phyloP scores from a whole-genome alignment of 1,139 yeast genomes.

The Blastobotrys serpentis region DNA sequence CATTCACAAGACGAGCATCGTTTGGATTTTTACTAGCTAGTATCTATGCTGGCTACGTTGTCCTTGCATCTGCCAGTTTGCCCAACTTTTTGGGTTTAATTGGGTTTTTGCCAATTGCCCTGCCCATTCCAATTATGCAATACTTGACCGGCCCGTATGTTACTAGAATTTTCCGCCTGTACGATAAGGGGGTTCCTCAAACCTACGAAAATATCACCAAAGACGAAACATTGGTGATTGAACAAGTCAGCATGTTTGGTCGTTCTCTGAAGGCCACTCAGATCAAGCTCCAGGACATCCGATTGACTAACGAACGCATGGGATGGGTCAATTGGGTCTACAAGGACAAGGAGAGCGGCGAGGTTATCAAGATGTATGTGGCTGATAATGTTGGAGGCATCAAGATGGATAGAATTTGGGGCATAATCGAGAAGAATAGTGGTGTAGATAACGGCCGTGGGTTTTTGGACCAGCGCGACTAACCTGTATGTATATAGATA shows the following conservation, averaged over 20 bases:
- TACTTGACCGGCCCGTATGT: constrained; percentile 67
- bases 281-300: constrained; percentile 50
- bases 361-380: constrained; percentile 52
- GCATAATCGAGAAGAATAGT: constrained; percentile 64
- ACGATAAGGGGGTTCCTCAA: constrained; percentile 59
- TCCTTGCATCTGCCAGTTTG: constrained; percentile 28
- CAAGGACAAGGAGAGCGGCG: constrained; percentile 31
- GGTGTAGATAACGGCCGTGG: constrained; percentile 67
- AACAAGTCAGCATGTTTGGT: constrained; percentile 56
- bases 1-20: constrained; percentile 41
- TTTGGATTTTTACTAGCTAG: constrained; percentile 36
- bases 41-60: constrained; percentile 36
- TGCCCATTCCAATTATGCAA: constrained; percentile 54
- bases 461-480: constrained; percentile 30
- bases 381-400: constrained; percentile 77
- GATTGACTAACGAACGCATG: constrained; percentile 42
- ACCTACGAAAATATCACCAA: constrained; percentile 46
- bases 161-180: constrained; percentile 66
- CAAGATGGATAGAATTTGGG: constrained; percentile 83
- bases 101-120: constrained; percentile 54
- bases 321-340: constrained; percentile 64
- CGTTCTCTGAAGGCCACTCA: constrained; percentile 63
- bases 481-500: constrained; percentile 11
- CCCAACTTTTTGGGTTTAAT: constrained; percentile 48
- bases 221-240: constrained; percentile 32